Base-by-base conservation (phyloP, 2,329 filamentous ascomycete species). In the Cladophialophora chaetospira region DNA sequence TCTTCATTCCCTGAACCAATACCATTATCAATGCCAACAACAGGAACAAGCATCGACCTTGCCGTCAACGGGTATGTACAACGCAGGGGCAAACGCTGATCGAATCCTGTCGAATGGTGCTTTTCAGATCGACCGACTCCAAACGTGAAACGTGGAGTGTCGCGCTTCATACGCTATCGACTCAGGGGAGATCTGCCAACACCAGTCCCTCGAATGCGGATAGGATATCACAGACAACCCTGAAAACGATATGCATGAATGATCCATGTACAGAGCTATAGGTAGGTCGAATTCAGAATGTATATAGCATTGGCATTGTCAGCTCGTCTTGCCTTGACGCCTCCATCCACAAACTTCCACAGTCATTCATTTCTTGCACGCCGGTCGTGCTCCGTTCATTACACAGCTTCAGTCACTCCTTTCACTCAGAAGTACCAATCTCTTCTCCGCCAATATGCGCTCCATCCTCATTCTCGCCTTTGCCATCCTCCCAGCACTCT, bases 181-280 rank as follows among this genome's bases (percentile, higher is more conserved):
- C 17, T 47, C 44, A 47, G 31, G 31, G 38, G 13, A 29, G 35
- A 19, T 19, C 15, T 25, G 26, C 33, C 38, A 53, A 44, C 31
- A 51, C 60, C 60, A 62, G 58, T 59, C 31, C 54, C 31, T 46
- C 33, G 21, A 48, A 57, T 59, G 45, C 60, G 45, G 56, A 47
- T 48, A 51, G 28, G 40, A 38, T 17, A 59, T 57, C 50, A 44
- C 56, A 50, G 42, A 62, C 60, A 35, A 35, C 53, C 50, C 29
- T 55, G 45, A 55, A 38, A 57, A 53, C 35, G 19, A 40, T n/a
- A 10, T 33, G 33, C 43, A 35, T 42, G 25, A 47, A 36, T 13
- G 4, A 44, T 44, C 9, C 10, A 21, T 21, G 53, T 26, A 33
- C n/a, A 25, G 21, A 44, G 23, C 42, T n/a, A 44, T 23, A 25